Evolutionary conservation across 2,329 filamentous ascomycete genomes (phyloP).

Genomic region (Neurospora sp.): DNA sequence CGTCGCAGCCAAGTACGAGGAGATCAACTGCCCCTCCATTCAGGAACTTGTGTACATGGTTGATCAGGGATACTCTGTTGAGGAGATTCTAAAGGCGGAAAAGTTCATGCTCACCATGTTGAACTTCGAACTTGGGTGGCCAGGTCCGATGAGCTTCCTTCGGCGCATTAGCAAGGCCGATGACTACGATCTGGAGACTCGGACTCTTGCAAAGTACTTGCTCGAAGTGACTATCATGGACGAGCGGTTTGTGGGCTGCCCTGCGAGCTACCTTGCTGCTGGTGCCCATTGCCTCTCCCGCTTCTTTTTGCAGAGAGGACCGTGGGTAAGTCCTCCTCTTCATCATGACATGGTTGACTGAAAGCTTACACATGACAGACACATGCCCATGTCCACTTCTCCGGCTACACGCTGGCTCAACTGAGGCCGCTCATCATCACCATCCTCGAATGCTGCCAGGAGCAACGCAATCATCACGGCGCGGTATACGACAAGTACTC

Average conservation of each 20-base stretch:
- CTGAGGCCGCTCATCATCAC: conserved; percentile 66
- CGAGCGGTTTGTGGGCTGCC: conserved; percentile 86
- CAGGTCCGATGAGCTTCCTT: conserved; percentile 98
- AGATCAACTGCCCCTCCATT: conserved; percentile 94
- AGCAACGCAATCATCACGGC: conserved; percentile 68
- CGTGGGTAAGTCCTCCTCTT: conserved; percentile 61
- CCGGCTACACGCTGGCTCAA: conserved; percentile 82
- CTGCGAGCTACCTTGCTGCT: conserved; percentile 82
- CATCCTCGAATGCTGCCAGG: conserved; percentile 80
- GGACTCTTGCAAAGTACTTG: conserved; percentile 95
- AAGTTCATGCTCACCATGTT: conserved; percentile 98
- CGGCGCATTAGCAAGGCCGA: conserved; percentile 96
- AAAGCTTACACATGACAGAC: conserved; percentile 45
- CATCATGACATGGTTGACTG: conserved; percentile 1
- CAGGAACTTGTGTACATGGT: conserved; percentile 98
- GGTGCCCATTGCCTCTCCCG: conserved; percentile 88
- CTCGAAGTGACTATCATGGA: conserved; percentile 96
- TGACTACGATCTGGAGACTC: conserved; percentile 90
- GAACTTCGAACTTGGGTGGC: conserved; percentile 90
- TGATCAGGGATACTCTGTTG: conserved; percentile 75
- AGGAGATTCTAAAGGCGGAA: conserved; percentile 95
- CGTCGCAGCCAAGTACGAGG: conserved; percentile 94
- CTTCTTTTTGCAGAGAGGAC: conserved; percentile 79
- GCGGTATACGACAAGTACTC: conserved; percentile 90
- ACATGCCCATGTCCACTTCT: conserved; percentile 79